These are phyloP conservation scores for Suillus bovinus DNA, from an alignment of 768 basidiomycete genomes.

Conservation along the genomic window DNA sequence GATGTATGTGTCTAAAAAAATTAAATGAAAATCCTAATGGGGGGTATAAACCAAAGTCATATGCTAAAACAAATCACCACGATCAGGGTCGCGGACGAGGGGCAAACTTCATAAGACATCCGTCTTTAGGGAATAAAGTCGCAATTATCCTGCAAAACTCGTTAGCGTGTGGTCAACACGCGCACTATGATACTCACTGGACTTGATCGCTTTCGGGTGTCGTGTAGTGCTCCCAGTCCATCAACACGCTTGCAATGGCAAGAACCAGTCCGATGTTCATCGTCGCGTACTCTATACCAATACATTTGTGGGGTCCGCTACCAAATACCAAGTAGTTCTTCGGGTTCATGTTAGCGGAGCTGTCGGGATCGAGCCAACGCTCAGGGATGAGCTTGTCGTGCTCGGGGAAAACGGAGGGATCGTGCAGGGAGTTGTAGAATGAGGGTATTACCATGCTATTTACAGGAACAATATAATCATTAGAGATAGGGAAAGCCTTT, in stretches of 20 bases:
- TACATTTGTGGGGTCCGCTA: slow-evolving; percentile 89
- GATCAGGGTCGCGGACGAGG: slow-evolving; percentile 46
- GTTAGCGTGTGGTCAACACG: slow-evolving; percentile 7
- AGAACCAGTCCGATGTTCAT: slow-evolving; percentile 89
- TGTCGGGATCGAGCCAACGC: slow-evolving; percentile 87
- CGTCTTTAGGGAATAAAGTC: slow-evolving; percentile 96
- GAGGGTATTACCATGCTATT: slow-evolving; percentile 95
- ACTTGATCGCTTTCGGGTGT: slow-evolving; percentile 81
- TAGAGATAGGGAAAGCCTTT: slow-evolving; percentile 88
- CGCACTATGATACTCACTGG: slow-evolving; percentile 53
- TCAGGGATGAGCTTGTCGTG: slow-evolving; percentile 85
- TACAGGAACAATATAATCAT: slow-evolving; percentile 89
- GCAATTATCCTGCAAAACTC: slow-evolving; percentile 72
- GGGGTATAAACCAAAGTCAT: background rate
- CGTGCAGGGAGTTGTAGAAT: slow-evolving; percentile 91
- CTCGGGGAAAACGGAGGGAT: slow-evolving; percentile 82
- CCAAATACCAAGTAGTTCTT: slow-evolving; percentile 98
- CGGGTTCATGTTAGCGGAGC: slow-evolving; percentile 78
- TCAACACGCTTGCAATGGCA: slow-evolving; percentile 74
- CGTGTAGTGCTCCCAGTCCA: slow-evolving; percentile 86
- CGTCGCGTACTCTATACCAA: slow-evolving; percentile 89
- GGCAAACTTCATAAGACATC: slow-evolving; percentile 76
- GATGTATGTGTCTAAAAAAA: slow-evolving; percentile 1
- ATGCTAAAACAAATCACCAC: background rate
- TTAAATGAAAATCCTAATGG: slow-evolving; percentile 19